phyloP scores from a whole-genome alignment of 208 protist genomes.

The Acanthamoeba divionensis region DNA sequence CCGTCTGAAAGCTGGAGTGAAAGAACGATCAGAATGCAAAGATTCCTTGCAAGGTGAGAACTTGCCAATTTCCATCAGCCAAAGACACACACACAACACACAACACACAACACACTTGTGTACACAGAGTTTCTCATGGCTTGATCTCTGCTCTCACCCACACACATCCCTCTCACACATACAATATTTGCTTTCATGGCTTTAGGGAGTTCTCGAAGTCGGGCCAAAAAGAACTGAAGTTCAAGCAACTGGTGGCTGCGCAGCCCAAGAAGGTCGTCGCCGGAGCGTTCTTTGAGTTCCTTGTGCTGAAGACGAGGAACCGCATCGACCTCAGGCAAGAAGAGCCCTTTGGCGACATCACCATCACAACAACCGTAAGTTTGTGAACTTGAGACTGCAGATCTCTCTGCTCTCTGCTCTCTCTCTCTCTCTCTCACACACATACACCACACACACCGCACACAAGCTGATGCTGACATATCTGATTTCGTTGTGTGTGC shows the following conservation, averaged over 20 bases:
- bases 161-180: neutral
- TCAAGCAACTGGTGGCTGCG: conserved; percentile 25
- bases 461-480: too few species aligned
- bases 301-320: conserved; percentile 73
- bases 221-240: too few species aligned
- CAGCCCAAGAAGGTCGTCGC: conserved; percentile 59
- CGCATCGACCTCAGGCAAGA: conserved; percentile 67
- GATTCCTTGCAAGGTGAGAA: too few species aligned
- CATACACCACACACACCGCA: too few species aligned
- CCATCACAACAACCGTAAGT: conserved; percentile 61
- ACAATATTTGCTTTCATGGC: too few species aligned
- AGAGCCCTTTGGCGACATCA: conserved; percentile 67
- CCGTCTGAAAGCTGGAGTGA: conserved; percentile 46
- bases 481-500: neutral
- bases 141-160: neutral
- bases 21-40: conserved; percentile 23
- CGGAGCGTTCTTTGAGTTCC: conserved; percentile 74
- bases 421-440: neutral
- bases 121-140: too few species aligned
- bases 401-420: too few species aligned
- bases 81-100: too few species aligned
- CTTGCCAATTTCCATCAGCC: too few species aligned
- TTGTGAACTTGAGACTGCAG: neutral
- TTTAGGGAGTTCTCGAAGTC: too few species aligned
- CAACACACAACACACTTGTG: too few species aligned